These are phyloP conservation scores for Neobulgaria alba DNA, from an alignment of 2,329 filamentous ascomycete species.

Conservation along the genomic window DNA sequence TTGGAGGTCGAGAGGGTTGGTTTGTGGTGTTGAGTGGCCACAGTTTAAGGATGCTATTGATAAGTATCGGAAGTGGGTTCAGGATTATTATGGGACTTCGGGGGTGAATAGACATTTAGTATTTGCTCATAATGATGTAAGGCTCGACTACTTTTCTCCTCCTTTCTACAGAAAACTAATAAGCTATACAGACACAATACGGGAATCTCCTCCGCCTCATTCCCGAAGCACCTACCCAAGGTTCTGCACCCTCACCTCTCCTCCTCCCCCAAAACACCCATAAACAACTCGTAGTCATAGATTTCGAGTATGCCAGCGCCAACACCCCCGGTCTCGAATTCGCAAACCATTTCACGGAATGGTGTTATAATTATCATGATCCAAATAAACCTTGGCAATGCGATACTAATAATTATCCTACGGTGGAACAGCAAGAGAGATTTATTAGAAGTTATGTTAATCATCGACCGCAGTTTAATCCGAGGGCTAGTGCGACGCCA, in stretches of 20 bases:
- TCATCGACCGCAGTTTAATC: conserved; percentile 62
- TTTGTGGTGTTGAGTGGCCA: conserved; percentile 79
- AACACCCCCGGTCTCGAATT: conserved; percentile 85
- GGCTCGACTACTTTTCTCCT: conserved; percentile 27
- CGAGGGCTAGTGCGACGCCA: conserved; percentile 33
- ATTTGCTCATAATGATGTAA: conserved; percentile 96
- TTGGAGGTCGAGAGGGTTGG: conserved; percentile 64
- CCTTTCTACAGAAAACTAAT: too few relatives aligned
- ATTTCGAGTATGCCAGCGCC: conserved; percentile 93
- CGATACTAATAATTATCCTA: conserved; percentile 65
- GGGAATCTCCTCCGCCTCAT: conserved; percentile 82
- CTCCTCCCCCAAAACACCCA: conserved; percentile 86
- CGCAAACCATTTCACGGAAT: conserved; percentile 96
- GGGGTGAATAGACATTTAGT: conserved; percentile 68
- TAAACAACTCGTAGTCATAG: conserved; percentile 93
- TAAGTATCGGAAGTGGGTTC: conserved; percentile 69
- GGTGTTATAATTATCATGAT: conserved; percentile 97
- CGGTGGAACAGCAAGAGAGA: conserved; percentile 67
- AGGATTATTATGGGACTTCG: conserved; percentile 56
- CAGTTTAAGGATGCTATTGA: conserved; percentile 66
- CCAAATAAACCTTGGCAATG: conserved; percentile 55
- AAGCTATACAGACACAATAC: conserved; percentile 73
- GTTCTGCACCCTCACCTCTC: conserved; percentile 56
- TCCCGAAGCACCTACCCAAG: conserved; percentile 43
- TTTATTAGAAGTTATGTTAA: conserved; percentile 83